phyloP scores from a whole-genome alignment of 1,284 basidiomycete genomes.

The Tylopilus sp. region DNA sequence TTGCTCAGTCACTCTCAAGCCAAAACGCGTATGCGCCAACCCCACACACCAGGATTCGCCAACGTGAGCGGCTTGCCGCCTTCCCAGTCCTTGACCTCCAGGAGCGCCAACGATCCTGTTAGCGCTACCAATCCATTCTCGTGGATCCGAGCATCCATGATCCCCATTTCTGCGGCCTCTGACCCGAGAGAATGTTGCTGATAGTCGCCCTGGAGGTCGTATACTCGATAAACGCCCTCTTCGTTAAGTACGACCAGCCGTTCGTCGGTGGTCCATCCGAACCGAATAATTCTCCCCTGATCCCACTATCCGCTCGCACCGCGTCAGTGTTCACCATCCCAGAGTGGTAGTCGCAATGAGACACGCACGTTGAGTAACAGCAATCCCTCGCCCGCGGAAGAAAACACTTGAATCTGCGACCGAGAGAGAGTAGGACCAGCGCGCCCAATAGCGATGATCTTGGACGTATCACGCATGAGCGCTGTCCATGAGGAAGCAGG shows the following conservation, averaged over 20 bases:
- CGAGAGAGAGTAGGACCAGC: conserved; percentile 61
- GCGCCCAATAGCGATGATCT: conserved; percentile 72
- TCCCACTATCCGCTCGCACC: conserved; percentile 69
- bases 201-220: conserved; percentile 85
- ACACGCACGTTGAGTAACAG: conserved; percentile 67
- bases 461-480: conserved; percentile 81
- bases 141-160: conserved; percentile 83
- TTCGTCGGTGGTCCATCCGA: conserved; percentile 83
- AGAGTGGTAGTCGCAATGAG: conserved; percentile 17
- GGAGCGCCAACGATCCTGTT: conserved; percentile 69
- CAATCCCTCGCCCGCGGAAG: conserved; percentile 66
- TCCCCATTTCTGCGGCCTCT: conserved; percentile 82
- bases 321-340: conserved; percentile 17
- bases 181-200: conserved; percentile 79
- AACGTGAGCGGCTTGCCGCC: conserved; percentile 67
- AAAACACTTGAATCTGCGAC: conserved; percentile 75
- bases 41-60: conserved; percentile 64
- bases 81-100: conserved; percentile 85
- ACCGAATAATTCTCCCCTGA: conserved; percentile 71
- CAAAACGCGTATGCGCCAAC: not conserved
- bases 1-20: conserved; percentile 12
- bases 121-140: conserved; percentile 85
- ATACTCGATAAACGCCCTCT: conserved; percentile 88
- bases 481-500: conserved; percentile 44
- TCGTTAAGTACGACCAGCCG: conserved; percentile 85